phyloP scores from a whole-genome alignment of 2,329 filamentous ascomycete genomes.

The Diaporthe sp. region DNA sequence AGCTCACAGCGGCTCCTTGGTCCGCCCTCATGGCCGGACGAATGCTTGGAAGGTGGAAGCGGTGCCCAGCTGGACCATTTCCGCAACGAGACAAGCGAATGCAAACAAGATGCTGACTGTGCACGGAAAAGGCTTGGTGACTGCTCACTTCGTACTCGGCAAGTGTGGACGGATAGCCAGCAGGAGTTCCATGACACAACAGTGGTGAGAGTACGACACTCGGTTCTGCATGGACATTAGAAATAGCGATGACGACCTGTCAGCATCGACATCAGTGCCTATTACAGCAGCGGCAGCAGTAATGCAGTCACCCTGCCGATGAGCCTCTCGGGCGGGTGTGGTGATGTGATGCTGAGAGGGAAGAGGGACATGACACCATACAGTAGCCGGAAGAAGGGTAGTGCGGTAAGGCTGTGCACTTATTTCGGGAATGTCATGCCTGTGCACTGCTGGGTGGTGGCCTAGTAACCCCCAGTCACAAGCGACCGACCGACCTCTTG shows the following conservation, averaged over 20 bases:
- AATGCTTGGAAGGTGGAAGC: slow-evolving; percentile 1
- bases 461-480: not conserved
- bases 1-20: slow-evolving; percentile 6
- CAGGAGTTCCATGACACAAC: not conserved
- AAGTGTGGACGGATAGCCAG: not conserved
- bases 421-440: slow-evolving; percentile 40
- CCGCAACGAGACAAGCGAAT: slow-evolving; percentile 27
- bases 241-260: slow-evolving; percentile 26
- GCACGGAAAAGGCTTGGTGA: slow-evolving; percentile 35
- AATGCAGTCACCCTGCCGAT: slow-evolving; percentile 21
- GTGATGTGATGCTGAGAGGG: not conserved
- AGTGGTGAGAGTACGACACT: slow-evolving; percentile 26
- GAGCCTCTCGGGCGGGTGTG: slow-evolving; percentile 21
- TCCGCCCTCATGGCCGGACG: not conserved
- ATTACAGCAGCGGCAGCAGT: slow-evolving; percentile 2
- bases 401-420: slow-evolving; percentile 41
- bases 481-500: not conserved
- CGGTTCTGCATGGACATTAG: slow-evolving; percentile 8
- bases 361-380: not conserved
- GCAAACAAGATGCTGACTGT: slow-evolving; percentile 42
- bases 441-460: slow-evolving; percentile 11
- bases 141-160: not conserved
- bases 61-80: slow-evolving; percentile 11
- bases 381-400: slow-evolving; percentile 31
- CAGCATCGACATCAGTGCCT: slow-evolving; percentile 11